These are phyloP conservation scores for Scolecobasidium constrictum DNA, from an alignment of 2,329 filamentous ascomycete species.

Conservation along the genomic window DNA sequence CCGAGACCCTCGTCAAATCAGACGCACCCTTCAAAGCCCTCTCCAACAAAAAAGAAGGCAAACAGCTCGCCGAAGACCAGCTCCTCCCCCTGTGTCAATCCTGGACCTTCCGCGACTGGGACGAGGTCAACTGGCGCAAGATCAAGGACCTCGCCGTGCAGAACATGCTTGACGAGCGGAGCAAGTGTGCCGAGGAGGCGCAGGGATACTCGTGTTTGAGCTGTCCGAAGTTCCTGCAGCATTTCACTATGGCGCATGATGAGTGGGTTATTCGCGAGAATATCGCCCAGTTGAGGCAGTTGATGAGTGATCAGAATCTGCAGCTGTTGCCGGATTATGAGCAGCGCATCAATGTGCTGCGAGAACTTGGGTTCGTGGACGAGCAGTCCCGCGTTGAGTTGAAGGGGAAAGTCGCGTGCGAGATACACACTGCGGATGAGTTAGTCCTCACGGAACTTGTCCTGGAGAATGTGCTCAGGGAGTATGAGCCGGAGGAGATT, in stretches of 20 bases:
- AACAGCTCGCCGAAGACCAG: conserved; percentile 54
- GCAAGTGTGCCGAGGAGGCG: conserved; percentile 51
- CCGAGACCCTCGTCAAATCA: conserved; percentile 50
- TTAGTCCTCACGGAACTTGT: conserved; percentile 92
- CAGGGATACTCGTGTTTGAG: conserved; percentile 53
- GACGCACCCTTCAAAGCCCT: conserved; percentile 27
- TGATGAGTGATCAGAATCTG: conserved; percentile 92
- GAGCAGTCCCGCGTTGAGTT: conserved; percentile 77
- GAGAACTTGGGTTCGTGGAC: conserved; percentile 87
- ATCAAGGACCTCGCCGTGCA: conserved; percentile 76
- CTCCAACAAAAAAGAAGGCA: conserved; percentile 33
- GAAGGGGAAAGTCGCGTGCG: conserved; percentile 96
- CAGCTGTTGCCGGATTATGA: conserved; percentile 94
- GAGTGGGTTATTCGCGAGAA: conserved; percentile 95
- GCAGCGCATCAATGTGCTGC: conserved; percentile 83
- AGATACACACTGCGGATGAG: conserved; percentile 95
- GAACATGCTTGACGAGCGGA: conserved; percentile 65
- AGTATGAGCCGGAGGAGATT: conserved; percentile 93
- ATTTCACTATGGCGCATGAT: conserved; percentile 95
- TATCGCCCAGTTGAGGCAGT: conserved; percentile 73
- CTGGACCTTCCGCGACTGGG: conserved; percentile 67
- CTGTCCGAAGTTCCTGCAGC: conserved; percentile 75
- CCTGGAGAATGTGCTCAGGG: conserved; percentile 89
- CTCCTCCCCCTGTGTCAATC: conserved; percentile 58
- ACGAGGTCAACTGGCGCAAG: conserved; percentile 71